Base-by-base conservation (phyloP, 1,284 basidiomycete species). In the Hypsizygus ulmarius region DNA sequence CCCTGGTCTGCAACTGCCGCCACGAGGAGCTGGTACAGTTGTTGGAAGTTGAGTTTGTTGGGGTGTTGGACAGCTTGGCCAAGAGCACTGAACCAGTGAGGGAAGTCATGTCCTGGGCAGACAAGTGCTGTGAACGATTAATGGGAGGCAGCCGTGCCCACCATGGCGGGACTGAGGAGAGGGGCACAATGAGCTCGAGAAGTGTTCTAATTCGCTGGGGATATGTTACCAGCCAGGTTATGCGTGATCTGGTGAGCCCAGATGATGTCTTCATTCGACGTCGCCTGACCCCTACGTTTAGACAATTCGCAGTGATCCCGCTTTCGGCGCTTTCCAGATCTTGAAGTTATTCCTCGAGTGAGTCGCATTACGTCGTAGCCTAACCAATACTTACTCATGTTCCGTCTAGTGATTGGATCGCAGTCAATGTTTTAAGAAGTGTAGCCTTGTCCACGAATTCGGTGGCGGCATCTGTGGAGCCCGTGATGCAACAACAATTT, bases 281-380 rank as follows among this genome's bases (percentile, higher is more conserved):
- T 19, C 33, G 3, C 7, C 30, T 36, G 10, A 40, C 15, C 42
- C 39, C 9, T 18, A 2, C 2, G 8, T 29, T 29, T 43, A 90
- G 88, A 92, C 89, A 19, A 92, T 92, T 56, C 84, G 89, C 54
- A 92, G 90, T 59, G 90, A 92, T 66, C 89, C 90, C 43, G 87
- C 89, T 5, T 92, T 92, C 59, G 89, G 89, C 48, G 89, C 90
- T 12, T 93, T 92, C 73, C 90, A 93, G 68, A 93, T 93, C 56
- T 67, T 93, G 66, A 93, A 93, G 68, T 68, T 93, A 56, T 92
- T 92, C 77, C 74, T 92, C 50, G 90, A 93, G 88, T 91, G 58
- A 62, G 88, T 76, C n/a, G 18, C 38, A 42, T 45, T 18, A 55
- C 21, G 51, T 43, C 30, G 18, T 37, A 43, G 43, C 42, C 37